Base-by-base conservation (phyloP, 148 eudicot species). In the Talinum fruticosum region DNA sequence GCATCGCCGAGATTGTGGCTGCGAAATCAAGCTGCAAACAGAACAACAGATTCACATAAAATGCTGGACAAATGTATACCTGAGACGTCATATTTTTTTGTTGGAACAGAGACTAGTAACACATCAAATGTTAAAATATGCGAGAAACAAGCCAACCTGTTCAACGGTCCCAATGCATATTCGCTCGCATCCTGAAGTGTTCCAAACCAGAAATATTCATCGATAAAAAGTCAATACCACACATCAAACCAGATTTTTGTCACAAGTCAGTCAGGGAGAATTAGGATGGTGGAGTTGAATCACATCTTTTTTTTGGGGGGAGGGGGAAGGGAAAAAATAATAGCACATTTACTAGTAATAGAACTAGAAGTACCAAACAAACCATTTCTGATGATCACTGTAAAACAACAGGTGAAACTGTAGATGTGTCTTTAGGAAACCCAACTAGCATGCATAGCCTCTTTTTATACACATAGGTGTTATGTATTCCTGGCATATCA, bases 1-100 rank as follows among this genome's bases (percentile, higher is more conserved):
- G 91, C 91, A 96, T 86, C 62, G 99, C 92, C 61, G 98, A 90
- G 54, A 96, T 83, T 69, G 99, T 96, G 70, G 73, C 93, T 49
- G 98, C 93, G 86, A 96, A 96, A 84, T 96, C 99, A 83, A 96
- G 92, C 98, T 96, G 99, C 85, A 87, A 85, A 84, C 35, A 75
- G 75, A 49, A 79, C 85, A 79, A 75, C 23, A 47, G 78, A 77
- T 75, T 76, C 74, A 64, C 65, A 62, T 68, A 19, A 37, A 53
- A 53, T 75, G 44, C 51, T 30, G 57, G 35, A 65, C 59, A 71
- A 71, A 37, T 2, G 34, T 13, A 6, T 59, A 51, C 37, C 62
- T 54, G 26, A 36, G 71, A 26, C 2, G 35, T 23, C 13, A 19
- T 21, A 51, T 49, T 35, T 10, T 32, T 57, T 49, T 29, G 8